Percentiles rank a stretch among this genome's conserved stretches.
Evolutionary conservation across 2,329 filamentous ascomycete genomes (phyloP).

Genomic region (Talaromyces sp.): DNA sequence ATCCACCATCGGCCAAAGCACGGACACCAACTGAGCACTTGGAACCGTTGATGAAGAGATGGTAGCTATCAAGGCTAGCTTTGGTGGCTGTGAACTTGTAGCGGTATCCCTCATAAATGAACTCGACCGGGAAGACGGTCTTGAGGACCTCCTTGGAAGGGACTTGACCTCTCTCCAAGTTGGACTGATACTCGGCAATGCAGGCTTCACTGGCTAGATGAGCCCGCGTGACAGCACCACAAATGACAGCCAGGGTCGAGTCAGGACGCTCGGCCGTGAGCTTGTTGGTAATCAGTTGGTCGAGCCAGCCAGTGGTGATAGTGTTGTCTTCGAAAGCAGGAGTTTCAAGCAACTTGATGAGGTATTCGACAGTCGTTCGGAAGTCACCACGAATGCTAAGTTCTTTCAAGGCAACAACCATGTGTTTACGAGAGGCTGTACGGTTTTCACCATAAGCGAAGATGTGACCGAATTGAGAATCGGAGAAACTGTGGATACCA

Average conservation of each 20-base stretch:
- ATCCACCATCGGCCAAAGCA: constrained; percentile 85
- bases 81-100: constrained; percentile 98
- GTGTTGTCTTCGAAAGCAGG: constrained; percentile 98
- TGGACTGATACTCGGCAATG: constrained; percentile 77
- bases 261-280: constrained; percentile 94
- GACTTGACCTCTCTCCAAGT: constrained; percentile 94
- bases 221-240: constrained; percentile 89
- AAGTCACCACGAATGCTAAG: constrained; percentile 99
- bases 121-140: constrained; percentile 95
- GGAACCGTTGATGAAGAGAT: constrained; percentile 97
- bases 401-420: constrained; percentile 98
- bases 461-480: constrained; percentile 98
- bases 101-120: constrained; percentile 93
- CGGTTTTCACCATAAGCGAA: constrained; percentile 98
- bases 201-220: constrained; percentile 90
- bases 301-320: constrained; percentile 97
- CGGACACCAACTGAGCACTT: constrained; percentile 92
- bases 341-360: constrained; percentile 97
- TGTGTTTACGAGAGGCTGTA: constrained; percentile 93
- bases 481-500: constrained; percentile 98
- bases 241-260: constrained; percentile 86
- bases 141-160: constrained; percentile 94
- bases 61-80: constrained; percentile 88
- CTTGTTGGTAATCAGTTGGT: constrained; percentile 97
- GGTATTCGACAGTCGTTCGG: constrained; percentile 94